Evolutionary conservation across 1,284 basidiomycete genomes (phyloP).

Genomic region (Vanrija humicola): DNA sequence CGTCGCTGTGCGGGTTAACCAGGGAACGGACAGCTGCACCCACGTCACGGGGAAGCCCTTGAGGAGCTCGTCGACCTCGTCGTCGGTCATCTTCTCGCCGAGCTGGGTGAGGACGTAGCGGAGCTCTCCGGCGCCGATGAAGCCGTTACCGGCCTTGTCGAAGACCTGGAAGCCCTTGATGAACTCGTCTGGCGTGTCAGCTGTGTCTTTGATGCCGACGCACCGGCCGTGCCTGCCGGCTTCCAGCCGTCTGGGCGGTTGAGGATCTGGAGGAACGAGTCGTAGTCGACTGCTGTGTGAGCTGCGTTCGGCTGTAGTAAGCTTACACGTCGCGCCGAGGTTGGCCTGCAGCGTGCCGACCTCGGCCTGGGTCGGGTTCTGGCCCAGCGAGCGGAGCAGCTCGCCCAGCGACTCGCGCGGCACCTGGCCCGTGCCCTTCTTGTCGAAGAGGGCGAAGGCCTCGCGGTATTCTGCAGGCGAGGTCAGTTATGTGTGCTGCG

Average conservation of each 20-base stretch:
- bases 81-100: constrained; percentile 95
- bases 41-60: constrained; percentile 61
- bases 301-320: background rate
- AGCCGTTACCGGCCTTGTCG: constrained; percentile 96
- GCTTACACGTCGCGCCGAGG: constrained; percentile 52
- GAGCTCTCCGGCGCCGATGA: constrained; percentile 86
- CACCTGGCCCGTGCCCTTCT: constrained; percentile 86
- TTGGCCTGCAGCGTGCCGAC: constrained; percentile 73
- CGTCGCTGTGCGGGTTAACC: constrained; percentile 61
- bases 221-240: constrained; percentile 86
- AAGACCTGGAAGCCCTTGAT: constrained; percentile 99
- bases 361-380: constrained; percentile 97
- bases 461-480: constrained; percentile 61
- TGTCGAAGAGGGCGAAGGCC: constrained; percentile 93
- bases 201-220: constrained; percentile 25
- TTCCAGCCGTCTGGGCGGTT: constrained; percentile 96
- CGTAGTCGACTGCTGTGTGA: constrained; percentile 67
- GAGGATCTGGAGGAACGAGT: constrained; percentile 82
- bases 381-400: constrained; percentile 86
- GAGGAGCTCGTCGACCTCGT: constrained; percentile 95
- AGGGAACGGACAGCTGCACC: constrained; percentile 8
- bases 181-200: constrained; percentile 76
- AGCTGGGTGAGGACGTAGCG: constrained; percentile 93
- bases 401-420: constrained; percentile 89
- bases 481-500: background rate